Evolutionary conservation across 2,329 filamentous ascomycete species (phyloP), one percentile per base, ranked within the genome.

Genomic region (Talaromyces funiculosus): DNA sequence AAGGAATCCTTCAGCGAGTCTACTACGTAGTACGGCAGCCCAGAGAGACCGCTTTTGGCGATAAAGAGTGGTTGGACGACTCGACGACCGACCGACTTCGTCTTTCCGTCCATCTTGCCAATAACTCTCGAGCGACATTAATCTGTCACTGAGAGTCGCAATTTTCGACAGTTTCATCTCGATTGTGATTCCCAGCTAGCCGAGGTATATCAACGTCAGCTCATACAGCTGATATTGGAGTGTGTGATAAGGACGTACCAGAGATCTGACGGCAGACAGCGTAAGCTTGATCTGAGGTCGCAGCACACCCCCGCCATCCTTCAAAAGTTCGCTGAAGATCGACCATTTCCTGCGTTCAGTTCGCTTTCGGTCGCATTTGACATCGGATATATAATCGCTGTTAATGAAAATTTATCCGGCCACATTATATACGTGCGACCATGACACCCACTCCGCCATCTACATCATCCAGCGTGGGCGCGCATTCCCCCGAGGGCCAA

Each of bases 401-500:
- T 18, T 22, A 20, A 20, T 20, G 6, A 7, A 51, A 33, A 35
- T 5, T 3, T n/a, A 18, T 4, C 16, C 29, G 9, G 9, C 29
- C 29, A 20, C n/a, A 51, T 33, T 51, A 35, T 31, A 35, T 16
- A 31, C 26, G 56, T 57, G 54, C 64, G n/a, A 72, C 66, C 67
- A 75, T 77, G 74, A 69, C 72, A 53, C 76, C 72, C 29, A 78
- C 73, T 63, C 75, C 74, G 51, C 70, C 77, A 61, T 77, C 75
- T 62, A 87, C 86, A 37, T 89, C 90, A 8, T 94, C 91, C 16
- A 86, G 80, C 65, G 86, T 86, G 62, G 85, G 88, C 65, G 82
- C 80, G 24, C 88, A 89, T 64, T 96, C 92, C 47, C 91, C 92
- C 35, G 90, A 96, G 73, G 86, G 90, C 57, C 89, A 93, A 66